phyloP scores from a whole-genome alignment of 1,139 yeast species.

The Pichia sp. region DNA sequence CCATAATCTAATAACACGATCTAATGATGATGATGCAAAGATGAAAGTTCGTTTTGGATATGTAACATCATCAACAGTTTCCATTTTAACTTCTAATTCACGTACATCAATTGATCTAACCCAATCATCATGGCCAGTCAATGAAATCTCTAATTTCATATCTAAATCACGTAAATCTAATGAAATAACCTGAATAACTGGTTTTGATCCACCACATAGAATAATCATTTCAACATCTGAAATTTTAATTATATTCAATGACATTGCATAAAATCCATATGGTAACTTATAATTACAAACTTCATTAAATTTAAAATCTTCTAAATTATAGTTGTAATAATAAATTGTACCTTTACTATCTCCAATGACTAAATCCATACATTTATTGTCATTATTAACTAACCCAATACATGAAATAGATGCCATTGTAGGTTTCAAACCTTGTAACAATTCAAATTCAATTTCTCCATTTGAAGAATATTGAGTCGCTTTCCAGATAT shows the following conservation, averaged over 20 bases:
- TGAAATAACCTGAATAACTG: conserved; percentile 50
- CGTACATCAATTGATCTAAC: conserved; percentile 65
- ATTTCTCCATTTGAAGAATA: conserved; percentile 14
- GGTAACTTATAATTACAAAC: conserved; percentile 36
- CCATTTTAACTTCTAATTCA: conserved; percentile 29
- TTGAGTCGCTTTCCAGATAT: conserved; percentile 46
- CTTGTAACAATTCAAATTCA: conserved; percentile 30
- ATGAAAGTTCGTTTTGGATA: conserved; percentile 40
- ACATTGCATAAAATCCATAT: conserved; percentile 57
- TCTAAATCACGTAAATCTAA: conserved; percentile 29
- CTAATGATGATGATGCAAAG: conserved; percentile 85
- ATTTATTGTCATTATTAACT: conserved; percentile 12
- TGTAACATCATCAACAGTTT: conserved; percentile 5
- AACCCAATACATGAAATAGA: conserved; percentile 38
- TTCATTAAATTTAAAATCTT: conserved; percentile 24
- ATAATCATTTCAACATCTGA: conserved; percentile 44
- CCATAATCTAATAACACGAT: conserved; percentile 86
- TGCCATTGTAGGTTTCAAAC: conserved; percentile 31
- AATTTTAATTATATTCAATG: conserved; percentile 43
- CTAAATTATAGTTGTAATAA: conserved; percentile 38
- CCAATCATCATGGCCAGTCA: conserved; percentile 95
- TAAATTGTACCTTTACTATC: conserved; percentile 56
- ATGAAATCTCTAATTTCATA: conserved; percentile 37
- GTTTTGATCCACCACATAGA: conserved; percentile 79
- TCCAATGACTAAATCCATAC: conserved; percentile 45